phyloP scores from a whole-genome alignment of 2,329 filamentous ascomycete species.

The Neonectria faginata region DNA sequence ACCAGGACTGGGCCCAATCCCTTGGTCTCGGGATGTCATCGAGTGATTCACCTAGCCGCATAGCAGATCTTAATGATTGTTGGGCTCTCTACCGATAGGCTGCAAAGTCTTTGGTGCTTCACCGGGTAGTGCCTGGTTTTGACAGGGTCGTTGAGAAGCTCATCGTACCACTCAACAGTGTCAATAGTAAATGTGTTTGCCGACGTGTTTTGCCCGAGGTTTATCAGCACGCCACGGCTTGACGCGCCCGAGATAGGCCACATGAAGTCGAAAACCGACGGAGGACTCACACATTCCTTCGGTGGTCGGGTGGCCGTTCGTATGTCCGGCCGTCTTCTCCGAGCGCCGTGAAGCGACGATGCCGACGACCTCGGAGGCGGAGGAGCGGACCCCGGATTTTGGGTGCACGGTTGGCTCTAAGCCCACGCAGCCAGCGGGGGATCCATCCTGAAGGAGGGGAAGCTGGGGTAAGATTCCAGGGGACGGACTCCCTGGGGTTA shows the following conservation, averaged over 20 bases:
- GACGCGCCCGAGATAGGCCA: neutral
- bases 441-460: slow-evolving; percentile 24
- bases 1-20: neutral
- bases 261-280: neutral
- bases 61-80: neutral
- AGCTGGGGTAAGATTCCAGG: slow-evolving; percentile 39
- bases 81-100: neutral
- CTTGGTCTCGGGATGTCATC: neutral
- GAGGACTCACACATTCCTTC: slow-evolving; percentile 13
- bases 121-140: neutral
- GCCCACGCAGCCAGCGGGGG: slow-evolving; percentile 12
- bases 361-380: slow-evolving; percentile 19
- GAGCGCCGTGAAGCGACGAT: slow-evolving; percentile 24
- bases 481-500: slow-evolving; percentile 14
- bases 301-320: slow-evolving; percentile 35
- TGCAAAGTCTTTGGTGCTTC: neutral
- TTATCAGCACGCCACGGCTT: neutral
- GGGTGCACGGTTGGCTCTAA: slow-evolving; percentile 23
- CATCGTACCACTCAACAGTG: neutral
- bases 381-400: slow-evolving; percentile 39
- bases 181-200: neutral
- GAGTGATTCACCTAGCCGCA: neutral
- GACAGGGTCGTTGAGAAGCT: neutral
- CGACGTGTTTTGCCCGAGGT: neutral
- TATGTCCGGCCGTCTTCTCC: slow-evolving; percentile 39